phyloP scores from a whole-genome alignment of 768 basidiomycete genomes.

The Pleurotus tuoliensis region DNA sequence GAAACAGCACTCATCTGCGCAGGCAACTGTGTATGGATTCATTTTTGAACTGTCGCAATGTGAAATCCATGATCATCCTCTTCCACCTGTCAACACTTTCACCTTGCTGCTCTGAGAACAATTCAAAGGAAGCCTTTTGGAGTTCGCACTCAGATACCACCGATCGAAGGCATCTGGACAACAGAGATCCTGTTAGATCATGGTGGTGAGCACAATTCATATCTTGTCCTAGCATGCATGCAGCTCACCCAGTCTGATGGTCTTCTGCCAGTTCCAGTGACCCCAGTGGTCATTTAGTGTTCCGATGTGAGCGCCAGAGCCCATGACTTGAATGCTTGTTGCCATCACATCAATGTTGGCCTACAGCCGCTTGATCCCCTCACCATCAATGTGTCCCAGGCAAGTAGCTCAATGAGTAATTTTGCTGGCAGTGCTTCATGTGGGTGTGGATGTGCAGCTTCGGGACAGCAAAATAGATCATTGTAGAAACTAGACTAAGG shows the following conservation, averaged over 20 bases:
- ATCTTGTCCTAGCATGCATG: background rate
- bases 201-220: too few species aligned
- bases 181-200: too few species aligned
- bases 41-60: too few species aligned
- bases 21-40: too few species aligned
- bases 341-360: slow-evolving; percentile 18
- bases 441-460: slow-evolving; percentile 21
- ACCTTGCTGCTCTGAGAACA: too few species aligned
- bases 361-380: too few species aligned
- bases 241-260: background rate
- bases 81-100: too few species aligned
- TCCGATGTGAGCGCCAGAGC: slow-evolving; percentile 21
- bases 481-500: background rate
- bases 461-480: slow-evolving; percentile 16
- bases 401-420: background rate
- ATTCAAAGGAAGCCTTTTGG: too few species aligned
- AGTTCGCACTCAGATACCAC: too few species aligned
- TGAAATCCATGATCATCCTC: too few species aligned
- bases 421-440: slow-evolving; percentile 9
- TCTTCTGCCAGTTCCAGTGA: background rate
- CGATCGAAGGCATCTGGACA: too few species aligned
- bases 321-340: slow-evolving; percentile 29
- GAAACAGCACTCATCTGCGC: too few species aligned
- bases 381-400: background rate
- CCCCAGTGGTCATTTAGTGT: slow-evolving; percentile 17